These are phyloP conservation scores for Diplotaxis tenuifolia DNA, from an alignment of 345 rosid genomes.

Conservation along the genomic window DNA sequence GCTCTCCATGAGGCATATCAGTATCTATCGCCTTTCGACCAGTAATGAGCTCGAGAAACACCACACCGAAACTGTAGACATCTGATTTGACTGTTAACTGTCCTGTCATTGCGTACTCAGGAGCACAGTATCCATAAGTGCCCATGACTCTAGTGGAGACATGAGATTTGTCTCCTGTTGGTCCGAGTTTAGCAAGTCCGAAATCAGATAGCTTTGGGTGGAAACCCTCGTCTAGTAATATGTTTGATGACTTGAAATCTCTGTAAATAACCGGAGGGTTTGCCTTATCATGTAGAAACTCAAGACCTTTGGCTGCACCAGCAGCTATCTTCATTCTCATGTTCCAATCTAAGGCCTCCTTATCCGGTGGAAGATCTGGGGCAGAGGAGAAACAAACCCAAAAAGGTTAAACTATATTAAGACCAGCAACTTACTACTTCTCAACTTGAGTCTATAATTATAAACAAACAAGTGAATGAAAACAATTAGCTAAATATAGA, in stretches of 20 bases:
- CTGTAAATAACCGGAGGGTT: conserved; percentile 95
- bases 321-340: conserved; percentile 98
- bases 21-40: conserved; percentile 94
- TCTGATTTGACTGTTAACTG: conserved; percentile 94
- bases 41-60: conserved; percentile 87
- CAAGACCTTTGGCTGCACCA: conserved; percentile 96
- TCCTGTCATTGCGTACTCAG: conserved; percentile 99
- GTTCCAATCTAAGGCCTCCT: conserved; percentile 94
- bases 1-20: conserved; percentile 85
- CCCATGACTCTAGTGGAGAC: conserved; percentile 99
- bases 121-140: conserved; percentile 99
- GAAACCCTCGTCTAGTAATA: conserved; percentile 84
- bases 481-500: conserved; percentile 12
- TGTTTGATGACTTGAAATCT: conserved; percentile 96
- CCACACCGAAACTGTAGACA: conserved; percentile 95
- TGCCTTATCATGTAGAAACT: conserved; percentile 88
- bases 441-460: conserved; percentile 10
- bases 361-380: conserved; percentile 84
- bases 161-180: conserved; percentile 95
- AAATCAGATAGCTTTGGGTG: conserved; percentile 96
- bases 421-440: conserved; percentile 16
- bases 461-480: conserved; percentile 20
- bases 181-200: conserved; percentile 97
- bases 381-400: not conserved
- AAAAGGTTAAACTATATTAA: not conserved